Percentiles rank a stretch among this genome's conserved stretches.
Conservation (phyloP, 2,329 filamentous ascomycete genomes). For the Ophiostoma ulmi region DNA sequence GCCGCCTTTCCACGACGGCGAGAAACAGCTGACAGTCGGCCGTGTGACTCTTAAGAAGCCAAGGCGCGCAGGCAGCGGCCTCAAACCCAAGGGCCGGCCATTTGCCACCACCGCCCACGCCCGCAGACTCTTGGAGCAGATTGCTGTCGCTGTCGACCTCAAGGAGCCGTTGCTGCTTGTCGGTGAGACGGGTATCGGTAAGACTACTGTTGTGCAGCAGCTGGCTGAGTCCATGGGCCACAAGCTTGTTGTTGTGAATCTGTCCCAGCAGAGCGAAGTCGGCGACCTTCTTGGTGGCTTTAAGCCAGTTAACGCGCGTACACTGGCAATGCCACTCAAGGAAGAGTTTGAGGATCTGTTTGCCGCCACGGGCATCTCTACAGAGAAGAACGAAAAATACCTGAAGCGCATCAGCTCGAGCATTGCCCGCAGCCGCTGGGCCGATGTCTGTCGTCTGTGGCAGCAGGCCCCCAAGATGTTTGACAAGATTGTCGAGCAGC, state of each 20-base stretch:
- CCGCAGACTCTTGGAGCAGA: conserved; percentile 77
- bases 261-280: conserved; percentile 96
- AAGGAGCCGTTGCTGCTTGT: conserved; percentile 89
- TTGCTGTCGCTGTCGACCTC: conserved; percentile 74
- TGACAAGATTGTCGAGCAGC: conserved; percentile 58
- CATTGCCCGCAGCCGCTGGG: conserved; percentile 79
- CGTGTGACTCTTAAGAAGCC: conserved; percentile 59
- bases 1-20: conserved; percentile 61
- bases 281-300: conserved; percentile 94
- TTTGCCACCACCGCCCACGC: conserved; percentile 90
- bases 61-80: conserved; percentile 37
- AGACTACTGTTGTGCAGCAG: conserved; percentile 94
- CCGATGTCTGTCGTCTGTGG: conserved; percentile 79
- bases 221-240: conserved; percentile 77
- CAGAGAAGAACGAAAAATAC: conserved; percentile 82
- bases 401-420: conserved; percentile 74
- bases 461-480: conserved; percentile 86
- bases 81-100: conserved; percentile 44
- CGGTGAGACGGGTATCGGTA: conserved; percentile 98
- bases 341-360: conserved; percentile 94
- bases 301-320: conserved; percentile 89
- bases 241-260: conserved; percentile 85
- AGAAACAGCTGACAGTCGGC: conserved; percentile 57
- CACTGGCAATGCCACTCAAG: conserved; percentile 79
- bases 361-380: conserved; percentile 74